Evolutionary conservation across 2,329 filamentous ascomycete species (phyloP), one percentile per base, ranked within the genome.

Genomic region (Metarhizium anisopliae): DNA sequence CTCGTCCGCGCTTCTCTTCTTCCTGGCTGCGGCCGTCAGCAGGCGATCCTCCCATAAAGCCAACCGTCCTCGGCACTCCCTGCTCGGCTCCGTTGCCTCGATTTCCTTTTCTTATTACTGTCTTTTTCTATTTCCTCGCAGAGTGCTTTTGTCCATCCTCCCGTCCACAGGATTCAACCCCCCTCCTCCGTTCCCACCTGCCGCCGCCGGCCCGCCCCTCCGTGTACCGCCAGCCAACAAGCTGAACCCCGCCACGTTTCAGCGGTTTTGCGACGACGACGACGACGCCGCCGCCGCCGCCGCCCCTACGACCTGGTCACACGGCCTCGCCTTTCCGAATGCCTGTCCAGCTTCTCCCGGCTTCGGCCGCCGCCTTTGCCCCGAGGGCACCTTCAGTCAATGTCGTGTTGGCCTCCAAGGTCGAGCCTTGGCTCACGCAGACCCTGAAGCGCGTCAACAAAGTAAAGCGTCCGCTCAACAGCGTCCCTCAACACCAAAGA

Each of bases 381-480:
- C 93, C 93, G 64, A 84, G 94, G 67, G 82, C 83, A 58, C 90
- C 90, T 51, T 91, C 90, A 30, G 93, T 95, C 72, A 97, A 95
- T 70, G 90, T 99, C 64, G 94, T 99, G 58, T 80, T 99, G 66
- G 89, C 86, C 68, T 87, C 87, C 70, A 95, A 94, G 77, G 85
- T 95, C 67, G 92, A 96, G 76, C 89, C 91, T 58, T 99, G 94
- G 94, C 82, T 97, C 73, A 99, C 94, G 40, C 89, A 92, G 69
- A 96, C 92, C 11, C 80, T 99, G 67, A 97, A 97, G 82, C 86
- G 94, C 72, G 91, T 96, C 77, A 97, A 96, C 80, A 84, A 89
- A 64, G 85, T 96, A 66, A 99, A 97, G 83, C 89, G 94, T 65
- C 93, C 94, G 59, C 83, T 97, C 73, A 99, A 99, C 82, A 96